Percentiles rank a stretch among this genome's conserved stretches.
Evolutionary conservation across 495 filamentous ascomycete species (phyloP).

Genomic region (Xylaria grammica): DNA sequence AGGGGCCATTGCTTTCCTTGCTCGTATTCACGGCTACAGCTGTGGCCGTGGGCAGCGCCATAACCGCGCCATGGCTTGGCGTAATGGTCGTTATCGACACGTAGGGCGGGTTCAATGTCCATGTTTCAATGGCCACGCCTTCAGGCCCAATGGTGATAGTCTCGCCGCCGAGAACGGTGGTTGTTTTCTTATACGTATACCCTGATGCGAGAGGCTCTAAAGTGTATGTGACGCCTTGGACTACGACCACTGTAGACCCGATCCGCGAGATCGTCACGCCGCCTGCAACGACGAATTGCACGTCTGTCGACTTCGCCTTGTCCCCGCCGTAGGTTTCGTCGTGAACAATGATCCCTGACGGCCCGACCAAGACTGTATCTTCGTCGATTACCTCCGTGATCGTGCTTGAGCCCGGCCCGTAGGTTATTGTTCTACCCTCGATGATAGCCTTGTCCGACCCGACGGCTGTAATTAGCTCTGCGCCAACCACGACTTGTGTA

Average conservation of each 20-base stretch:
- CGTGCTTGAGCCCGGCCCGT: slow-evolving; percentile 36
- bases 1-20: slow-evolving; percentile 12
- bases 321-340: slow-evolving; percentile 49
- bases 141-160: slow-evolving; percentile 47
- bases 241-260: slow-evolving; percentile 54
- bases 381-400: slow-evolving; percentile 47
- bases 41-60: slow-evolving; percentile 30
- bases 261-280: slow-evolving; percentile 55
- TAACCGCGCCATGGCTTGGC: slow-evolving; percentile 28
- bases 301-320: slow-evolving; percentile 36
- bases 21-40: slow-evolving; percentile 3
- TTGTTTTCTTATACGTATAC: slow-evolving; percentile 23
- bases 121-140: slow-evolving; percentile 49
- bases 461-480: slow-evolving; percentile 52
- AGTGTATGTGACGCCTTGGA: slow-evolving; percentile 51
- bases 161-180: slow-evolving; percentile 47
- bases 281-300: slow-evolving; percentile 50
- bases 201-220: slow-evolving; percentile 50
- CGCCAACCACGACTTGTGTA: slow-evolving; percentile 51
- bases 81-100: slow-evolving; percentile 47
- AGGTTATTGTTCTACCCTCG: slow-evolving; percentile 49
- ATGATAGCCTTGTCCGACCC: slow-evolving; percentile 50
- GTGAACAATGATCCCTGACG: slow-evolving; percentile 48
- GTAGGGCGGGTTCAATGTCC: slow-evolving; percentile 50
- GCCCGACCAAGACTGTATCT: slow-evolving; percentile 52